Evolutionary conservation across 2,329 filamentous ascomycete genomes (phyloP).

Genomic region (Aspergillus brasiliensis): DNA sequence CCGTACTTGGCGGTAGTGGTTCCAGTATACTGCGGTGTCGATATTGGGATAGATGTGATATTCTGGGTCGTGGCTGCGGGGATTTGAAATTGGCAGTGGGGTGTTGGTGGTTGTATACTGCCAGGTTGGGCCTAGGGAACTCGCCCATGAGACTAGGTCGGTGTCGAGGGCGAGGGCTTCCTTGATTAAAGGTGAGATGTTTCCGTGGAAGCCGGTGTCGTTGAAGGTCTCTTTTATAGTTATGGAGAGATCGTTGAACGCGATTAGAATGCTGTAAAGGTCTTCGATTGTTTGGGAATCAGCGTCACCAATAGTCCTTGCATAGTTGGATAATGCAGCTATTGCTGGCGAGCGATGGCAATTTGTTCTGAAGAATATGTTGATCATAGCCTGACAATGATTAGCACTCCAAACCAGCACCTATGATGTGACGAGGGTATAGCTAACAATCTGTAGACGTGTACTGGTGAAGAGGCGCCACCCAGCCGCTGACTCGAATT

Average conservation of each 20-base stretch:
- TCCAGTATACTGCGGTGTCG: background rate
- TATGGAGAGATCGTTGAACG: background rate
- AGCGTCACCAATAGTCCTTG: background rate
- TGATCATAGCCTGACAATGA: background rate
- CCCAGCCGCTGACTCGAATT: conserved; percentile 8
- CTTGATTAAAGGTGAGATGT: background rate
- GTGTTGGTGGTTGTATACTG: background rate
- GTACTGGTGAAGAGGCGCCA: conserved; percentile 14
- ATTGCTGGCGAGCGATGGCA: background rate
- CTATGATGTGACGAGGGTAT: background rate
- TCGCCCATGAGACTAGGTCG: background rate
- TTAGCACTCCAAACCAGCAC: background rate
- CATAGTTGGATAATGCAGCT: background rate
- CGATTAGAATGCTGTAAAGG: background rate
- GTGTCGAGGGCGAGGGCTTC: background rate
- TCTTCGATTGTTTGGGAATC: background rate
- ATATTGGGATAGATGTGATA: conserved; percentile 1
- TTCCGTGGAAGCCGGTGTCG: too few species aligned
- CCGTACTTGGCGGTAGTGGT: conserved; percentile 4
- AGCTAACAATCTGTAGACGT: conserved; percentile 12
- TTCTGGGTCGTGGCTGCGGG: background rate
- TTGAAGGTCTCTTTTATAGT: background rate
- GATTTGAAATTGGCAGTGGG: background rate
- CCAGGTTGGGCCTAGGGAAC: background rate
- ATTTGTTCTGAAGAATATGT: background rate